These are phyloP conservation scores for Ogataea saltuana DNA, from an alignment of 805 yeast species.

Conservation along the genomic window DNA sequence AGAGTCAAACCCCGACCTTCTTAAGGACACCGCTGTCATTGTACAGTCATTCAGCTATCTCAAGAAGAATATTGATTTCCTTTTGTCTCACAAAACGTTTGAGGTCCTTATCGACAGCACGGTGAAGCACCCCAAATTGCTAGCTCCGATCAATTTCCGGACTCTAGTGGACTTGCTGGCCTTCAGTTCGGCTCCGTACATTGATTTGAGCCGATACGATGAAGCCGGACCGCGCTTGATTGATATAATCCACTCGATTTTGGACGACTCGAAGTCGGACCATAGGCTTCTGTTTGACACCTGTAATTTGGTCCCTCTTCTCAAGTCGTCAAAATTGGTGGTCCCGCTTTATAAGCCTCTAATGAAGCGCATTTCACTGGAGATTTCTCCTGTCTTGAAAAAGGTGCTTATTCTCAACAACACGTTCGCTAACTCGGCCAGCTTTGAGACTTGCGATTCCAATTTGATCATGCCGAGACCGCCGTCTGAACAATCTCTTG, in stretches of 20 bases:
- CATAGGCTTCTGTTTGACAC: slow-evolving; percentile 23
- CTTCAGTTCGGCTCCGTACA: slow-evolving; percentile 18
- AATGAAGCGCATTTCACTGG: slow-evolving; percentile 23
- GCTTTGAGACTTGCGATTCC: slow-evolving; percentile 20
- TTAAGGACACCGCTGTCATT: slow-evolving; percentile 27
- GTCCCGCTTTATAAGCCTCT: slow-evolving; percentile 24
- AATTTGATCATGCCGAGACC: slow-evolving; percentile 22
- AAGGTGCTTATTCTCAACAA: slow-evolving; percentile 22
- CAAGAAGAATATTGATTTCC: slow-evolving; percentile 23
- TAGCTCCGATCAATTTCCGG: slow-evolving; percentile 30
- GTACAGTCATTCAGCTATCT: slow-evolving; percentile 32
- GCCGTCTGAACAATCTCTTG: slow-evolving; percentile 21
- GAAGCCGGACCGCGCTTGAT: slow-evolving; percentile 20
- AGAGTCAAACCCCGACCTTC: slow-evolving; percentile 18
- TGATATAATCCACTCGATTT: slow-evolving; percentile 15
- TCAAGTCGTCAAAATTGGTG: slow-evolving; percentile 15
- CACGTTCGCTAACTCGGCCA: slow-evolving; percentile 12
- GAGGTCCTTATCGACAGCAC: slow-evolving; percentile 23
- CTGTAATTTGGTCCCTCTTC: slow-evolving; percentile 30
- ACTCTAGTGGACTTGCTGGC: slow-evolving; percentile 30
- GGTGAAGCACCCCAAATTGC: slow-evolving; percentile 15
- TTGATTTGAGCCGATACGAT: slow-evolving; percentile 12
- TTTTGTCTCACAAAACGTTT: slow-evolving; percentile 19
- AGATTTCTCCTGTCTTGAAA: slow-evolving; percentile 26
- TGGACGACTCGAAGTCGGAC: slow-evolving; percentile 12